phyloP scores from a whole-genome alignment of 169 alveolate species.

The Plasmodium vivax region DNA sequence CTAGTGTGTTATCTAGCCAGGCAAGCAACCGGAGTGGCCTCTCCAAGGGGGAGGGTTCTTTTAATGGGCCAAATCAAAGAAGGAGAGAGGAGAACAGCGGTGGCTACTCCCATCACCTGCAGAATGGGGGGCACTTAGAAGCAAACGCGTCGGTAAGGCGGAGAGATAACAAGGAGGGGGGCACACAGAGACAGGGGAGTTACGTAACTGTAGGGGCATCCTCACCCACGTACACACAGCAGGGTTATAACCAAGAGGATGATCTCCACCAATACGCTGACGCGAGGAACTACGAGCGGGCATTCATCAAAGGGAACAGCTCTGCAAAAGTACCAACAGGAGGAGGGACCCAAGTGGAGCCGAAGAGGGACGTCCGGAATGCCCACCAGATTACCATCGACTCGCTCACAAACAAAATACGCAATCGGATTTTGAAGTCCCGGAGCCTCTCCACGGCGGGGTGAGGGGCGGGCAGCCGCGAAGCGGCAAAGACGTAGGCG shows the following conservation, averaged over 20 bases:
- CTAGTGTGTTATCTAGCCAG: background rate
- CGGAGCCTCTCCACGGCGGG: constrained; percentile 52
- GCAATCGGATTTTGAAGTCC: constrained; percentile 36
- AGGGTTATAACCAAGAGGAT: background rate
- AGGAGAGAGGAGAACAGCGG: background rate
- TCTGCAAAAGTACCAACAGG: constrained; percentile 2
- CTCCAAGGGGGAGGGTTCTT: background rate
- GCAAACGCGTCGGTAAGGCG: background rate
- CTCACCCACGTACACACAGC: background rate
- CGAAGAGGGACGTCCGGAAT: background rate
- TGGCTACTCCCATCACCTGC: background rate
- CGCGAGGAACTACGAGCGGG: background rate
- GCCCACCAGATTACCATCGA: constrained; percentile 1
- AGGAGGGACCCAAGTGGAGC: background rate
- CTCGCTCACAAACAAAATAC: constrained; percentile 35
- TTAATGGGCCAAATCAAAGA: background rate
- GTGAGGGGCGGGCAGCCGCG: background rate
- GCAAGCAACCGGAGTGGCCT: background rate
- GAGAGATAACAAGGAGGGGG: background rate
- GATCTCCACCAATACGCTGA: background rate
- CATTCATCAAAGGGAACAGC: background rate
- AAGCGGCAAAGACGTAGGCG: no score
- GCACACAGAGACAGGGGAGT: background rate
- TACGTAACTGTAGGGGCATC: background rate
- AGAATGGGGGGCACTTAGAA: background rate